Evolutionary conservation across 2,329 filamentous ascomycete species (phyloP), one percentile per base, ranked within the genome.

Genomic region (Apiospora hydei): DNA sequence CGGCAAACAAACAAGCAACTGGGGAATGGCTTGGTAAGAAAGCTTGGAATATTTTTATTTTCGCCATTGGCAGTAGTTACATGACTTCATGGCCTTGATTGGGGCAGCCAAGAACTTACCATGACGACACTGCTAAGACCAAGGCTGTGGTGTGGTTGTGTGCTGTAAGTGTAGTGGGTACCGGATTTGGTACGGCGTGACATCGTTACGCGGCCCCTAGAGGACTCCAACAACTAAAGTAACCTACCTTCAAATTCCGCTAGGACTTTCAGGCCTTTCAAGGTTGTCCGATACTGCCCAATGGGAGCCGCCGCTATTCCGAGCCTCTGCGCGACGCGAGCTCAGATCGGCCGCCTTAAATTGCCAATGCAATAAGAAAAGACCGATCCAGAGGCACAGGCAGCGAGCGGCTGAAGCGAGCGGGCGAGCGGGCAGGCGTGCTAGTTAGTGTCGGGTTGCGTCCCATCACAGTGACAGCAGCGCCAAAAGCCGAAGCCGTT

Each of bases 91-190:
- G 21, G 30, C 30, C 38, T 49, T 1, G 10, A 49, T 38, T 53
- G 53, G 53, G 26, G 34, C 21, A n/a, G 53, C 16, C 53, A 61
- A 34, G 53, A 34, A 34, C 34, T 26, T 11, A 4, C 14, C 53
- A 61, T 61, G 53, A 61, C 53, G 53, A 61, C 53, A 61, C 34
- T 61, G 18, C 53, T 38, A 61, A 61, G 53, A 34, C 53, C 53
- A 61, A 38, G 53, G 14, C 38, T 34, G 41, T 14, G 41, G 30
- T 38, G 53, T 21, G 7, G 13, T 57, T 26, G 16, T 57, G 51
- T 57, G 26, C 16, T 30, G 51, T 49, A 49, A 49, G 46, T 49
- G 24, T 57, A 26, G 51, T 34, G 51, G 51, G 51, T 30, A 57
- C 51, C 6, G 24, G 53, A 24, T 34, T 34, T 26, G 51, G 51